These are phyloP conservation scores for Friedmanniomyces simplex DNA, from an alignment of 495 filamentous ascomycete species.

Conservation along the genomic window DNA sequence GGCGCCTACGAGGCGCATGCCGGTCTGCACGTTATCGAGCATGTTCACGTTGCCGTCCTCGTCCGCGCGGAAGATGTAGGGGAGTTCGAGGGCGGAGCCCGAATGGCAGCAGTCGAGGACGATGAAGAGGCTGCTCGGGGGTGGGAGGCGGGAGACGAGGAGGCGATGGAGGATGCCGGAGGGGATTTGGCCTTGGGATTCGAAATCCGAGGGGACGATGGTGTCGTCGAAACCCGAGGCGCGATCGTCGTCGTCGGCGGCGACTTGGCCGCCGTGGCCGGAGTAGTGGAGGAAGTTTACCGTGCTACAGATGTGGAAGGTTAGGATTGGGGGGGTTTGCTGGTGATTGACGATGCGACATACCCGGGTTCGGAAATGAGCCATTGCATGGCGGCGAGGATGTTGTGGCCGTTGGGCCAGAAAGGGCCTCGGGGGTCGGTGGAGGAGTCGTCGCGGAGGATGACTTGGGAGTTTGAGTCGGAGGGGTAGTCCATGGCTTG, in stretches of 20 bases:
- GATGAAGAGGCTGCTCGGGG: constrained; percentile 42
- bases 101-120: constrained; percentile 55
- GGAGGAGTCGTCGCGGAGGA: constrained; percentile 41
- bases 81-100: constrained; percentile 50
- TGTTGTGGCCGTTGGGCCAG: constrained; percentile 45
- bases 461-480: constrained; percentile 41
- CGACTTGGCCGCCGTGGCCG: constrained; percentile 43
- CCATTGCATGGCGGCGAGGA: constrained; percentile 49
- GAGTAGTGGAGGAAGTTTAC: constrained; percentile 48
- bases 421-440: constrained; percentile 34
- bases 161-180: constrained; percentile 43
- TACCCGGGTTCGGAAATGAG: constrained; percentile 42
- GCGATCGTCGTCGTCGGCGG: constrained; percentile 26
- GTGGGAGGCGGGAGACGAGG: constrained; percentile 43
- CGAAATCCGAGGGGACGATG: constrained; percentile 48
- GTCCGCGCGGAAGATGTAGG: constrained; percentile 44
- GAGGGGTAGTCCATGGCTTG: constrained; percentile 34
- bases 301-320: too few relatives aligned
- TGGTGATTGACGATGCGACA: too few relatives aligned
- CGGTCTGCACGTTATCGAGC: constrained; percentile 45
- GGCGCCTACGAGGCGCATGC: constrained; percentile 37
- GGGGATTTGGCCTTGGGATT: constrained; percentile 40
- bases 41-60: constrained; percentile 45
- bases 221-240: constrained; percentile 40
- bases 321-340: too few relatives aligned